Percentiles rank a stretch among this genome's conserved stretches.
These are phyloP conservation scores for Pinus albicaulis DNA, from an alignment of 75 land plant species.

Conservation along the genomic window DNA sequence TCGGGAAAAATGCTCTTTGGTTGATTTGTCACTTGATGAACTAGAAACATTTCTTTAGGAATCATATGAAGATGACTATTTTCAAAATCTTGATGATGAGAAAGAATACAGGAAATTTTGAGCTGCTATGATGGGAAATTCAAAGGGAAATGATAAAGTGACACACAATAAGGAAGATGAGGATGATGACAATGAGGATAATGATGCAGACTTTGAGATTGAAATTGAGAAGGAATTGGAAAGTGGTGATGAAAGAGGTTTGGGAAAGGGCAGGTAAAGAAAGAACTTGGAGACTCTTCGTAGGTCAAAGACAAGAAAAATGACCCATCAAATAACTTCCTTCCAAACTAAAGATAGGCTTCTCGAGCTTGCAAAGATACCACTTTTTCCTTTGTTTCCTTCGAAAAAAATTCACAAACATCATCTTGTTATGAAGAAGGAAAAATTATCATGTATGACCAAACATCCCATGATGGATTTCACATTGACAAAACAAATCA, in stretches of 20 bases:
- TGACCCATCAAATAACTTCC: slow-evolving; percentile 39
- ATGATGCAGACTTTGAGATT: slow-evolving; percentile 91
- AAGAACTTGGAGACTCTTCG: slow-evolving; percentile 15
- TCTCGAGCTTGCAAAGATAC: slow-evolving; percentile 42
- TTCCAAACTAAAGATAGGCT: not conserved
- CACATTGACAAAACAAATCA: slow-evolving; percentile 10
- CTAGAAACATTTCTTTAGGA: too few species aligned
- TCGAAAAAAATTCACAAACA: slow-evolving; percentile 23
- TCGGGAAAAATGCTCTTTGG: too few species aligned
- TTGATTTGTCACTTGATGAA: slow-evolving; percentile 80
- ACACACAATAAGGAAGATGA: slow-evolving; percentile 30
- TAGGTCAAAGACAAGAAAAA: slow-evolving; percentile 72
- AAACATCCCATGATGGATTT: slow-evolving; percentile 5
- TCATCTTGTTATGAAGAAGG: slow-evolving; percentile 13
- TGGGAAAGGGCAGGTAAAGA: slow-evolving; percentile 15
- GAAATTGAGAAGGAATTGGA: slow-evolving; percentile 92
- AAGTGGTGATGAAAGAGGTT: slow-evolving; percentile 74
- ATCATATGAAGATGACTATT: too few species aligned
- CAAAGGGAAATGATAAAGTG: too few species aligned
- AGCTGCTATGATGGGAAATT: too few species aligned
- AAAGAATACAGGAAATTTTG: too few species aligned
- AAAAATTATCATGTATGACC: slow-evolving; percentile 16
- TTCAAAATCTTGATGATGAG: too few species aligned
- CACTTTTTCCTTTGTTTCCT: slow-evolving; percentile 76
- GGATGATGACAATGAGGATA: slow-evolving; percentile 88